These are phyloP conservation scores for Fusarium staphyleae DNA, from an alignment of 2,329 filamentous ascomycete genomes.

Conservation along the genomic window DNA sequence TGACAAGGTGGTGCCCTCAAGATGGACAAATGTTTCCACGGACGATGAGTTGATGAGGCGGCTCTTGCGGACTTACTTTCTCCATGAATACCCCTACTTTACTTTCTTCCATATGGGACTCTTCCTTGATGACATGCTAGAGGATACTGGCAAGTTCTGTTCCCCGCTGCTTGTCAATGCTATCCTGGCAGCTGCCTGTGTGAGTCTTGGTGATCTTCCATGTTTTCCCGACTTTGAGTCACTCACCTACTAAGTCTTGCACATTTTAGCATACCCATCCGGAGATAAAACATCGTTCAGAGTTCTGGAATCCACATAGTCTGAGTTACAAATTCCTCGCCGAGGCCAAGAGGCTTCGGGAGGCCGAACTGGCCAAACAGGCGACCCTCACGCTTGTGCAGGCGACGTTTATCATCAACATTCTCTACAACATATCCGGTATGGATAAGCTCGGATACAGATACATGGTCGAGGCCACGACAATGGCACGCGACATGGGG, in stretches of 20 bases:
- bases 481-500: neutral
- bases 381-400: conserved; percentile 9
- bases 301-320: conserved; percentile 9
- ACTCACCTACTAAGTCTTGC: neutral
- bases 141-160: neutral
- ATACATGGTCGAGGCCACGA: neutral
- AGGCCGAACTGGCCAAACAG: neutral
- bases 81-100: conserved; percentile 16
- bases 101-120: conserved; percentile 13
- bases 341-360: conserved; percentile 10
- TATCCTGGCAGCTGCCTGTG: conserved; percentile 14
- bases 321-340: conserved; percentile 9
- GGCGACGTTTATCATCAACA: neutral
- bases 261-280: conserved; percentile 11
- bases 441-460: conserved; percentile 8
- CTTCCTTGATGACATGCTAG: conserved; percentile 18
- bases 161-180: conserved; percentile 11
- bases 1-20: neutral
- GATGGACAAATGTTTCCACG: neutral
- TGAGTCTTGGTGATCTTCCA: neutral
- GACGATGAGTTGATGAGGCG: neutral
- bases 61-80: neutral
- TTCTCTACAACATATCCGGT: conserved; percentile 11
- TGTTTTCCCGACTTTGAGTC: no score
- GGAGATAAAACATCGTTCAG: neutral